Evolutionary conservation across 352 stramenopile genomes (phyloP), one percentile per base, ranked within the genome.

Genomic region (Phytopythium boreale): DNA sequence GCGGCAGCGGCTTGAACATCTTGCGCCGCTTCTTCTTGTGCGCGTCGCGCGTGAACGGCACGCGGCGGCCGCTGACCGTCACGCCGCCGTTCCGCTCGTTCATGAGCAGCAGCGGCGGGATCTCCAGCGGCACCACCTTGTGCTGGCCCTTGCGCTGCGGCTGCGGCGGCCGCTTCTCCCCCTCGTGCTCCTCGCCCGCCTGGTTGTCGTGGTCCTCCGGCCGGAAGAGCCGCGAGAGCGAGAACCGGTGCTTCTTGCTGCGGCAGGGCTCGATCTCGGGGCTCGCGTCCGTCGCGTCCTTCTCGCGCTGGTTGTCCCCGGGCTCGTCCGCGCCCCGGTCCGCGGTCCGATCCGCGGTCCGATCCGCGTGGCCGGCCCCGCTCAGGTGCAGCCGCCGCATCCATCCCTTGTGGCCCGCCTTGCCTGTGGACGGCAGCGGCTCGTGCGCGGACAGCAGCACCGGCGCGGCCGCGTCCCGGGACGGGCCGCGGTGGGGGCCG

Each of bases 41-140:
- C 15, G 71, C 71, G 43, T 75, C 74, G 37, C 63, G 63, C n/a
- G 68, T 78, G 61, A 81, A 81, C 2, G 74, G 71, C 15, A 81
- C 68, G 53, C 74, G 68, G 34, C 70, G 70, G 57, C 74, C 74
- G 49, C 70, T 75, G 15, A 81, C 74, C 9, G 68, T 81, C 27
- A 78, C 65, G 44, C 70, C 61, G 9, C 74, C 74, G 53, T 76
- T 63, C 19, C 43, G 57, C 59, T 81, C 69, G 14, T 64, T 68
- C 8, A 70, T 78, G 46, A 78, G 62, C 53, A 76, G 74, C 44
- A 75, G 59, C 15, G 61, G 63, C 9, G 66, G 70, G 49, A 80
- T 77, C 39, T 65, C 58, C n/a, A 80, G 61, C 4, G 67, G 64
- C 26, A 61, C 51, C 31, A 75, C 67, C 14, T 65, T 51, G 20